phyloP scores from a whole-genome alignment of 2,329 filamentous ascomycete species.

The Talaromyces atroroseus region DNA sequence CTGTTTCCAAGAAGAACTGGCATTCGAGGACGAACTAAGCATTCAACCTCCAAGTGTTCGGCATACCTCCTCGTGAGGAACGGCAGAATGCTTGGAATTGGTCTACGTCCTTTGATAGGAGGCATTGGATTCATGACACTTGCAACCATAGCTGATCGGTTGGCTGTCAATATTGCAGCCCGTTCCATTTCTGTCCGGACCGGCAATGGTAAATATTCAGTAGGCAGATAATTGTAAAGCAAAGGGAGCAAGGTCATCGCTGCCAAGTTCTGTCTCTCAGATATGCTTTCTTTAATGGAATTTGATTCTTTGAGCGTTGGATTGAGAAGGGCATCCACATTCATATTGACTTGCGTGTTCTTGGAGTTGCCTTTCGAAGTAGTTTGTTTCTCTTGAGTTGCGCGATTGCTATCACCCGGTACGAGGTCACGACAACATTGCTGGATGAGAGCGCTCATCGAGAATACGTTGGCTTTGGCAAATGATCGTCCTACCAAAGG shows the following conservation, averaged over 20 bases:
- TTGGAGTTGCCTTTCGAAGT: conserved; percentile 36
- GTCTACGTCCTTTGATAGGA: conserved; percentile 55
- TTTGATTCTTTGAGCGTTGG: conserved; percentile 30
- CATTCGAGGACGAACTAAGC: conserved; percentile 55
- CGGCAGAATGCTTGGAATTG: conserved; percentile 70
- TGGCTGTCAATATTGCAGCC: conserved; percentile 65
- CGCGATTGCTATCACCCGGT: conserved; percentile 38
- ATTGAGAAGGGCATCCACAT: conserved; percentile 68
- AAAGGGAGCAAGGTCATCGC: conserved; percentile 59
- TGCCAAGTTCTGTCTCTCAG: conserved; percentile 47
- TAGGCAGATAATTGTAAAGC: conserved; percentile 59
- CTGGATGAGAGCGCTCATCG: conserved; percentile 58
- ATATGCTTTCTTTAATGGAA: conserved; percentile 16
- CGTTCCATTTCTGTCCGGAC: conserved; percentile 72
- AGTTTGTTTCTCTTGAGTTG: conserved; percentile 16
- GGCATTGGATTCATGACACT: conserved; percentile 75
- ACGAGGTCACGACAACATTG: conserved; percentile 71
- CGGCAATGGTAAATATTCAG: conserved; percentile 62
- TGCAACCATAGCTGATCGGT: conserved; percentile 69
- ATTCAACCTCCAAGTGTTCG: conserved; percentile 62
- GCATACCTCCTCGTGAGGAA: conserved; percentile 66
- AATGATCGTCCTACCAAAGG: conserved; percentile 60
- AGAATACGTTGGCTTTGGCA: conserved; percentile 59
- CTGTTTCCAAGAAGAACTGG: conserved; percentile 35
- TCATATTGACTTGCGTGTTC: conserved; percentile 37